Base-by-base conservation (phyloP, 768 basidiomycete genomes). In the Rhodotorula toruloides region DNA sequence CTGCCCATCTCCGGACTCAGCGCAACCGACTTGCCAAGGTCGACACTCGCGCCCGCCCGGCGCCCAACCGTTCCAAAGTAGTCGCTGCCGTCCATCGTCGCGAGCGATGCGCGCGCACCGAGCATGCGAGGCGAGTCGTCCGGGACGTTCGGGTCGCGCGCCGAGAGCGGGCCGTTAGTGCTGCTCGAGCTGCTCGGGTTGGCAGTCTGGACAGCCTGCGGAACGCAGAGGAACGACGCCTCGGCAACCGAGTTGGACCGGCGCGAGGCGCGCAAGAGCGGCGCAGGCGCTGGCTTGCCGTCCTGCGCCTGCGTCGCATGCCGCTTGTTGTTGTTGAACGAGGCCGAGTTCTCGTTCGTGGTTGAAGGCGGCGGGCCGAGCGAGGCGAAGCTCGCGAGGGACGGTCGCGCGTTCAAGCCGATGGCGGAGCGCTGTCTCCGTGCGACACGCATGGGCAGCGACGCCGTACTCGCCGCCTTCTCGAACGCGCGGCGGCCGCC, bases 1-100 rank as follows among this genome's bases (percentile, higher is more conserved):
- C 89, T 32, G 82, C 81, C 63, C 1, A 37, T 25, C 25, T 66
- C 70, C 4, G 66, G 66, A 3, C 60, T 61, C 39, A 61, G 39
- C 31, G n/a, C n/a, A n/a, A 40, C 49, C 10, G 65, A 40, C 14
- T 40, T 43, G 25, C 65, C 59, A 2, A 67, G 46, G 32, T 61
- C 66, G 44, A 62, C 50, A 32, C 54, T 34, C 19, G 60, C 54
- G 14, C 43, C 55, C 10, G 11, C 9, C 16, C 54, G 44, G 9
- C 42, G 39, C 21, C 32, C 32, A n/a, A 22, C 49, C 31, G 25
- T 27, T 29, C 46, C 36, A 25, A 67, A 53, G 56, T 67, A 67
- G 52, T 52, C 32, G 42, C 31, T 29, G 25, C 57, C 50, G 13
- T 61, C 61, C 22, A 32, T 16, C 27, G 43, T 44, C 42, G 66